Conservation (phyloP, 2,329 filamentous ascomycete species). For the Fusarium temperatum region DNA sequence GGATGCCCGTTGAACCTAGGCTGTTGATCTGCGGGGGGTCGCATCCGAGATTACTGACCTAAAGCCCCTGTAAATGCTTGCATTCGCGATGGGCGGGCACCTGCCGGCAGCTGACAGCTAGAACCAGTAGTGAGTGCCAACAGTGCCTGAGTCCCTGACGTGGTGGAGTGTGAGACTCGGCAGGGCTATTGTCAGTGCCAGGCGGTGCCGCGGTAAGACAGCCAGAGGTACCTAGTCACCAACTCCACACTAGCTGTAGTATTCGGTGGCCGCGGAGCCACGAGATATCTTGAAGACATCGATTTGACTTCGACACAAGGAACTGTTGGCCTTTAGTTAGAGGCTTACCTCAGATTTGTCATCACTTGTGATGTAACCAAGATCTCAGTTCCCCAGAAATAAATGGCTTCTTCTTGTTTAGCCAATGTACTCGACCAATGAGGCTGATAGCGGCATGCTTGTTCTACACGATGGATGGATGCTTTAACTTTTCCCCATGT, state of each 20-base stretch:
- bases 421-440: conserved; percentile 8
- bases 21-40: conserved; percentile 32
- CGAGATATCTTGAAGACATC: background rate
- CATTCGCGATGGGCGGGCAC: background rate
- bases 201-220: background rate
- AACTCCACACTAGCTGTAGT: background rate
- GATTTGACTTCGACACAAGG: background rate
- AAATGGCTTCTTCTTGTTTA: background rate
- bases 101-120: background rate
- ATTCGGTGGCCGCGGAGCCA: conserved; percentile 1
- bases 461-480: conserved; percentile 34
- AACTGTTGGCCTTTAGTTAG: background rate
- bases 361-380: background rate
- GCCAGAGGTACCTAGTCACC: background rate
- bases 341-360: conserved; percentile 15
- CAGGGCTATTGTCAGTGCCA: background rate
- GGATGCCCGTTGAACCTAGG: conserved; percentile 6
- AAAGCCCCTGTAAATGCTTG: conserved; percentile 7
- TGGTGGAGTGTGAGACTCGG: background rate
- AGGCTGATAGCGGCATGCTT: conserved; percentile 29
- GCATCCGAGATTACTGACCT: conserved; percentile 30
- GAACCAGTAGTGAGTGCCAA: conserved; percentile 2
- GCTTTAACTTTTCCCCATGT: conserved; percentile 38
- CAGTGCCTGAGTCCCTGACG: background rate
- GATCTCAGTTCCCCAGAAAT: background rate